These are phyloP conservation scores for Castanea crenata DNA, from an alignment of 306 rosid genomes.

Conservation along the genomic window DNA sequence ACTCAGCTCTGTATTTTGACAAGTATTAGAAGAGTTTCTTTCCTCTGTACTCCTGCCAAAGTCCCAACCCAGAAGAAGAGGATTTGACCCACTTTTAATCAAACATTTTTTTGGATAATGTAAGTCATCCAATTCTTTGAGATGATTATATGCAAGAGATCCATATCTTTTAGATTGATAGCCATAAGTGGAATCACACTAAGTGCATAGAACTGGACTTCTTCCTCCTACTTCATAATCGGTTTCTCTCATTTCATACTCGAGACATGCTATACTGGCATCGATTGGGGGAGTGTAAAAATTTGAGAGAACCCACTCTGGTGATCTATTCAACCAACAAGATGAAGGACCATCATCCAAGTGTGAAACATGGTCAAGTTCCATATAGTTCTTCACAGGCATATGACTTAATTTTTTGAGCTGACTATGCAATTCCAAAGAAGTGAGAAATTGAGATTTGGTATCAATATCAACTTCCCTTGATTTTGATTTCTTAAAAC, in stretches of 20 bases:
- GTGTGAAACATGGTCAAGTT: too few relatives aligned
- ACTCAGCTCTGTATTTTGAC: conserved; percentile 23
- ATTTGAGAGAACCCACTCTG: conserved; percentile 31
- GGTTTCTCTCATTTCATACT: conserved; percentile 20
- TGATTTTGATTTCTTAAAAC: too few relatives aligned
- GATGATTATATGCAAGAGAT: conserved; percentile 19
- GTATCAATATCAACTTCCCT: too few relatives aligned
- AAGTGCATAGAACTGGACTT: background rate
- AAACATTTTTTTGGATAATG: conserved; percentile 18
- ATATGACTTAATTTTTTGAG: too few relatives aligned
- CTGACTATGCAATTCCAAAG: too few relatives aligned
- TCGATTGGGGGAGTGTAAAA: conserved; percentile 30
- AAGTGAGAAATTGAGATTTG: too few relatives aligned
- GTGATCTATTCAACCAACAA: conserved; percentile 1
- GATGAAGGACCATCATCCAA: too few relatives aligned
- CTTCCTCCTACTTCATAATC: too few relatives aligned
- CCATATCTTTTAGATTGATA: conserved; percentile 33
- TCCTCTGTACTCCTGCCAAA: conserved; percentile 21
- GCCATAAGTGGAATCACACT: conserved; percentile 16
- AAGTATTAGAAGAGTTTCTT: conserved; percentile 25
- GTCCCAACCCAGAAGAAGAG: conserved; percentile 50
- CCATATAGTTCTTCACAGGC: too few relatives aligned
- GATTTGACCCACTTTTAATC: conserved; percentile 28
- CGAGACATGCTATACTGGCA: conserved; percentile 27
- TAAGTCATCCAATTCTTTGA: conserved; percentile 31